phyloP scores from a whole-genome alignment of 164 flowering plant species.

The Sedum album region DNA sequence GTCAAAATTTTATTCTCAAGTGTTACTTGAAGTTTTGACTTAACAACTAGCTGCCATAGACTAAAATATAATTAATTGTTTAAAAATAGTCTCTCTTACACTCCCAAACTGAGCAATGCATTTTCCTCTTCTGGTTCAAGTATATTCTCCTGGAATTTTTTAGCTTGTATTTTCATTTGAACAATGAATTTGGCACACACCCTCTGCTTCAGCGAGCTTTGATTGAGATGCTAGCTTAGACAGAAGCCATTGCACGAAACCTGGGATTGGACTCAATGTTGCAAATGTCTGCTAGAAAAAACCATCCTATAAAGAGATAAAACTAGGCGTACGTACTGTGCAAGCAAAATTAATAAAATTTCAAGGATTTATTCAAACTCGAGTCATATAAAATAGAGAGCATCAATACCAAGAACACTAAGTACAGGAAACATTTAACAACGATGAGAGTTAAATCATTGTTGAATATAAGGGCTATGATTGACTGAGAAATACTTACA shows the following conservation, averaged over 20 bases:
- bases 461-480: not conserved
- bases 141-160: slow-evolving; percentile 61
- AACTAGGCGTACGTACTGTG: not conserved
- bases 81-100: slow-evolving; percentile 31
- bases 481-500: not conserved
- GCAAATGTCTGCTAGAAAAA: slow-evolving; percentile 61
- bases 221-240: slow-evolving; percentile 77
- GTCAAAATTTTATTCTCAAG: not conserved
- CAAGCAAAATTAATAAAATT: not conserved
- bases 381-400: not conserved
- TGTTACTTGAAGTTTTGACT: no score
- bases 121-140: slow-evolving; percentile 72
- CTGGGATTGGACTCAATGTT: slow-evolving; percentile 91
- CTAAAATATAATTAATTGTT: not conserved
- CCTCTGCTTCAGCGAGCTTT: slow-evolving; percentile 43
- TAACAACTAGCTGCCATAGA: not conserved
- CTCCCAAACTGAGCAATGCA: slow-evolving; percentile 36
- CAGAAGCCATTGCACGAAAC: slow-evolving; percentile 81
- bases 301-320: slow-evolving; percentile 12
- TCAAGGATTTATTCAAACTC: not conserved
- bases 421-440: not conserved
- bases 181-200: slow-evolving; percentile 15
- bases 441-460: not conserved
- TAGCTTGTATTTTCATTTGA: slow-evolving; percentile 25
- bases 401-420: not conserved